A percentile compares a stretch with the other conserved stretches of the same genome.
These are phyloP conservation scores for Debaryomyces prosopidis DNA, from an alignment of 805 yeast genomes.

Conservation along the genomic window DNA sequence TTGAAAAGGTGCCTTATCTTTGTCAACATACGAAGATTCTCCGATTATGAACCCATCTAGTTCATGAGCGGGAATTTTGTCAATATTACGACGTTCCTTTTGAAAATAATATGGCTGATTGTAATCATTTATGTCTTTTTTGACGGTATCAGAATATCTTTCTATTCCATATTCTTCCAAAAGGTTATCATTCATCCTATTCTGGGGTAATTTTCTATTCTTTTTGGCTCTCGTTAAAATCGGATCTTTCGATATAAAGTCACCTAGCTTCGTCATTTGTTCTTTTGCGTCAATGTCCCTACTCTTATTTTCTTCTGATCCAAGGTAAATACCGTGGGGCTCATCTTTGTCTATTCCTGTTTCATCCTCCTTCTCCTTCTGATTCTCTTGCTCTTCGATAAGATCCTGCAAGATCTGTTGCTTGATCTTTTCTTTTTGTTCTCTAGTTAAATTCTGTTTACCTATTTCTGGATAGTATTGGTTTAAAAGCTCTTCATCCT, in stretches of 20 bases:
- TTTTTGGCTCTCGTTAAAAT: slow-evolving; percentile 12
- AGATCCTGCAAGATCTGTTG: slow-evolving; percentile 32
- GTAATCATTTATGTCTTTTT: slow-evolving; percentile 25
- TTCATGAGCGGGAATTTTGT: slow-evolving; percentile 24
- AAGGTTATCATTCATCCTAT: slow-evolving; percentile 30
- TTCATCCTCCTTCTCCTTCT: slow-evolving; percentile 10
- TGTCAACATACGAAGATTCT: slow-evolving; percentile 12
- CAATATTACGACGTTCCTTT: slow-evolving; percentile 17
- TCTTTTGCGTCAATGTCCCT: slow-evolving; percentile 3
- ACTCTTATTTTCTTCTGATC: slow-evolving; percentile 16
- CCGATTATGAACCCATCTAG: slow-evolving; percentile 41
- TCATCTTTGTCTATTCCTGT: slow-evolving; percentile 10
- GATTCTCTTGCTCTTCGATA: slow-evolving; percentile 11
- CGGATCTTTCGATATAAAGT: slow-evolving; percentile 19
- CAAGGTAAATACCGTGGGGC: slow-evolving; percentile 41
- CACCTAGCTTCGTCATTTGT: slow-evolving; percentile 10
- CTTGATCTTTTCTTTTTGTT: slow-evolving; percentile 37
- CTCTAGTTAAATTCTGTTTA: slow-evolving; percentile 30
- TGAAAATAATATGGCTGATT: slow-evolving; percentile 20
- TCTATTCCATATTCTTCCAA: slow-evolving; percentile 41
- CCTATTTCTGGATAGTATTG: slow-evolving; percentile 42
- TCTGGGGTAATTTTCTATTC: slow-evolving; percentile 29
- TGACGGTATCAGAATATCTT: slow-evolving; percentile 28
- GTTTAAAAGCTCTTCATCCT: slow-evolving; percentile 40
- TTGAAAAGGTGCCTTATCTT: neutral